Evolutionary conservation across 768 basidiomycete species (phyloP).

Genomic region (Rhizopogon vinicolor): DNA sequence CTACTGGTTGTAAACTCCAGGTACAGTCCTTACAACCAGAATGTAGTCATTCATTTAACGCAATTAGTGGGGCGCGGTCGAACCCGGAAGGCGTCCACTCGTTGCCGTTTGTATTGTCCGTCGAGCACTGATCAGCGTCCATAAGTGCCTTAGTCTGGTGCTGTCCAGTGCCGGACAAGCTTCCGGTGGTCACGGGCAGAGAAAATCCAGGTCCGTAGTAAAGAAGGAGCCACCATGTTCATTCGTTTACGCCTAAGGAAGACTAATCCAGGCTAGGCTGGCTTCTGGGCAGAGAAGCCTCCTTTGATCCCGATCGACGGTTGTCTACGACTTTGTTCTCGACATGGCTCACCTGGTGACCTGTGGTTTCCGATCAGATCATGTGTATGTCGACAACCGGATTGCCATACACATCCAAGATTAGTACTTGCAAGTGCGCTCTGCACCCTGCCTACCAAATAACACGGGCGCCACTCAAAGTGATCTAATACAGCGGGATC

Average conservation of each 20-base stretch:
- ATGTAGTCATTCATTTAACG: background rate
- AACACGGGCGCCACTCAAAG: no score
- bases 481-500: conserved; percentile 11
- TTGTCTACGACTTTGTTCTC: conserved; percentile 15
- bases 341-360: conserved; percentile 15
- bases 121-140: no score
- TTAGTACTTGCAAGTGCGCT: background rate
- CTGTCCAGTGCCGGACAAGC: no score
- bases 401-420: conserved; percentile 9
- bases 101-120: background rate
- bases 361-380: conserved; percentile 20
- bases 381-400: conserved; percentile 9
- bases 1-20: background rate
- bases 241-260: no score
- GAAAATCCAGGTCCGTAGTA: no score
- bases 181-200: no score
- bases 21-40: background rate
- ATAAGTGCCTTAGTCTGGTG: no score
- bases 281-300: background rate
- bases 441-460: background rate
- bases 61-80: background rate
- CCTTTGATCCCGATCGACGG: background rate
- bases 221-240: no score
- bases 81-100: background rate
- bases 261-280: no score